Evolutionary conservation across 2,329 filamentous ascomycete species (phyloP).

Genomic region (Xylariaceae sp.): DNA sequence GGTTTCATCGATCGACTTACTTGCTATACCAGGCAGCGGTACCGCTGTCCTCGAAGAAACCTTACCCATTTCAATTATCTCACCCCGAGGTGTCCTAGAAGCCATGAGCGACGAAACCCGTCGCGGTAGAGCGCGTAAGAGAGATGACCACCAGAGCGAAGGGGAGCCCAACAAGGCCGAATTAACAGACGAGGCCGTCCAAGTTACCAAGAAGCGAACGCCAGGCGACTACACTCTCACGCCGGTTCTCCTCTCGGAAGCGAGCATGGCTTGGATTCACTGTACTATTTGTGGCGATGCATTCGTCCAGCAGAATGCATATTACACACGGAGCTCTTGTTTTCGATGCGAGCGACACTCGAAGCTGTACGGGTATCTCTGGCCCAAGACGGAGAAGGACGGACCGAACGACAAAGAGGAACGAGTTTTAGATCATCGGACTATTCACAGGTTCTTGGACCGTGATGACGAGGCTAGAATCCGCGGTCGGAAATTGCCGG

Average conservation of each 20-base stretch:
- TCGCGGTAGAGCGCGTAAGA: slow-evolving; percentile 21
- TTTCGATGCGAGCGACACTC: slow-evolving; percentile 92
- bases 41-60: slow-evolving; percentile 10
- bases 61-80: not conserved
- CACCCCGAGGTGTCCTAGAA: slow-evolving; percentile 1
- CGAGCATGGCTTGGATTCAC: slow-evolving; percentile 77
- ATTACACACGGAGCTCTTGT: slow-evolving; percentile 79
- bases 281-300: slow-evolving; percentile 77
- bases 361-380: slow-evolving; percentile 89
- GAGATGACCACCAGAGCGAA: slow-evolving; percentile 32
- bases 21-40: slow-evolving; percentile 13
- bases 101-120: slow-evolving; percentile 4
- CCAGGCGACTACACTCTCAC: slow-evolving; percentile 84
- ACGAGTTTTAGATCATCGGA: slow-evolving; percentile 77
- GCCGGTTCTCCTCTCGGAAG: slow-evolving; percentile 67
- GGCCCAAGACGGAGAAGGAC: slow-evolving; percentile 89
- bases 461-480: slow-evolving; percentile 61
- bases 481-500: slow-evolving; percentile 40
- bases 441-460: slow-evolving; percentile 77
- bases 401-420: slow-evolving; percentile 69
- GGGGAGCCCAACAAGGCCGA: slow-evolving; percentile 29
- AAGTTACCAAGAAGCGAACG: slow-evolving; percentile 40
- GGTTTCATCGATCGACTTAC: slow-evolving; percentile 2
- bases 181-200: slow-evolving; percentile 26
- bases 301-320: slow-evolving; percentile 87